A percentile compares a stretch with the other conserved stretches of the same genome.
Evolutionary conservation across 192 early-diverging fungal species (phyloP).

Genomic region (Entomortierella parvispora): DNA sequence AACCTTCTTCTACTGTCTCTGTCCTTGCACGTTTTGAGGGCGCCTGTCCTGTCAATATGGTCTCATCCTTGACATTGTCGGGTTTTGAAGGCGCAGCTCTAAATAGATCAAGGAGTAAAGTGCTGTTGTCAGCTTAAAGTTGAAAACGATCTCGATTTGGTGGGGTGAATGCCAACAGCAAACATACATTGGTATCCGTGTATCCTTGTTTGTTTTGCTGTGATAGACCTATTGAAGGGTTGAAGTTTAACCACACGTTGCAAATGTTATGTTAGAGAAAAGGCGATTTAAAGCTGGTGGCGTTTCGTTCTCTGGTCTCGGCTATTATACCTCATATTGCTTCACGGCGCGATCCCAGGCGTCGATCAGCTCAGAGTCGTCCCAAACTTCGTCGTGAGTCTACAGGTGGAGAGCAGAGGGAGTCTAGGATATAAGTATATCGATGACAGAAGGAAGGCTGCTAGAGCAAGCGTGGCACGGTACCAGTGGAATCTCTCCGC

Average conservation of each 20-base stretch:
- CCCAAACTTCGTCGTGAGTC: conserved; percentile 63
- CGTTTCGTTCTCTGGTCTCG: no score
- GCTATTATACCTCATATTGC: conserved; percentile 59
- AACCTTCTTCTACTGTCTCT: not conserved
- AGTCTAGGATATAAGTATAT: no score
- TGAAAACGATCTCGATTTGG: no score
- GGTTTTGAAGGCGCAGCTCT: not conserved
- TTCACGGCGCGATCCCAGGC: conserved; percentile 71
- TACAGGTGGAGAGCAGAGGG: not conserved
- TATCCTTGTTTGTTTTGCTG: conserved; percentile 19
- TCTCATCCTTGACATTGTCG: not conserved
- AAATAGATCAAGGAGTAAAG: not conserved
- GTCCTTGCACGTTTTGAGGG: no score
- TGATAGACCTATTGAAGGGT: conserved; percentile 9
- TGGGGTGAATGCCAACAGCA: not conserved
- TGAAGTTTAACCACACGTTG: no score
- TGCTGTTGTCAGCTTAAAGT: no score
- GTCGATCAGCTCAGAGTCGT: conserved; percentile 68
- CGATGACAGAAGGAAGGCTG: not conserved
- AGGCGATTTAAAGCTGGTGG: no score
- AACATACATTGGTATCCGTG: conserved; percentile 4
- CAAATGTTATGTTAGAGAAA: no score
- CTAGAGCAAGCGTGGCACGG: not conserved
- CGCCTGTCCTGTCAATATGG: no score
- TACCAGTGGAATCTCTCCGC: conserved; percentile 35